Evolutionary conservation across 345 rosid species (phyloP).

Genomic region (Citrus mangshanensis): DNA sequence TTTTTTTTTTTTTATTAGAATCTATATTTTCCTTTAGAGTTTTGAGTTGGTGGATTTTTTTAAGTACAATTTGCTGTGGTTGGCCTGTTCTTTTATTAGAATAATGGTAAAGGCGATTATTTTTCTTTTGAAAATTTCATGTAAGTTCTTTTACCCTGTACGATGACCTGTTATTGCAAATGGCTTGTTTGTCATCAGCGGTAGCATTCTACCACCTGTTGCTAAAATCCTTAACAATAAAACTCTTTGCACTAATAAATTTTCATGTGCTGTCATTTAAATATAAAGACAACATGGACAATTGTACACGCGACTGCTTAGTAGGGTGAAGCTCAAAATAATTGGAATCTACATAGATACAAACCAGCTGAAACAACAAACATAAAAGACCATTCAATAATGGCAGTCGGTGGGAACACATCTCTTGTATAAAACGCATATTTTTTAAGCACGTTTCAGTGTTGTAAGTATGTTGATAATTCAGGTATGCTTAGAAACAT

Average conservation of each 20-base stretch:
- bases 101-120: background rate
- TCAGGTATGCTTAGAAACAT: background rate
- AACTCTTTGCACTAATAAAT: background rate
- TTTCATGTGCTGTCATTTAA: no score
- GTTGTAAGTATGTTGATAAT: background rate
- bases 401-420: background rate
- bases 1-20: conserved; percentile 10
- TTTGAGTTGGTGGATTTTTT: background rate
- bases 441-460: background rate
- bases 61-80: background rate
- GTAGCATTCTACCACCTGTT: background rate
- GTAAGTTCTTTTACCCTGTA: background rate
- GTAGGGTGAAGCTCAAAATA: background rate
- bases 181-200: background rate
- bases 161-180: background rate
- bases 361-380: background rate
- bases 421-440: background rate
- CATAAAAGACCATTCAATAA: background rate
- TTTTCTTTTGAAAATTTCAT: background rate
- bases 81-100: background rate
- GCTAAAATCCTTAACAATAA: background rate
- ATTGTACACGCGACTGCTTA: background rate
- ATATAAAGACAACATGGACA: background rate
- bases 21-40: background rate
- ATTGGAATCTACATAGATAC: no score